Conservation (phyloP, 1,139 yeast genomes). For the Hemisphaericaspora xylofermentans region DNA sequence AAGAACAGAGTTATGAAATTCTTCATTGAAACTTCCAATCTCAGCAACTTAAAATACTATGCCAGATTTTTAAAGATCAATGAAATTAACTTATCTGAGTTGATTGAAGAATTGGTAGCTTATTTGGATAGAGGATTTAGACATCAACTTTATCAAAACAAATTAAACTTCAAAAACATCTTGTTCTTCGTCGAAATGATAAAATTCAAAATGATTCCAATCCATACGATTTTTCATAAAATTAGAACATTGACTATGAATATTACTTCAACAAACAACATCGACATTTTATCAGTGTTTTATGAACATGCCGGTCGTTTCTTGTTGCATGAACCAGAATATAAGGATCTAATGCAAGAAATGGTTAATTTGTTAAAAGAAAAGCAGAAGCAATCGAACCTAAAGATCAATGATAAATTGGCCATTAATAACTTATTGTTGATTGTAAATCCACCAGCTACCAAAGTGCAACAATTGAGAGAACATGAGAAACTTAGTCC, state of each 20-base stretch:
- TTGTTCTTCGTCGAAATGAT: conserved; percentile 72
- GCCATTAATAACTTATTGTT: conserved; percentile 61
- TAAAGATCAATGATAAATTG: conserved; percentile 56
- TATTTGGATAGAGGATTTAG: conserved; percentile 62
- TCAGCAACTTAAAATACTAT: conserved; percentile 48
- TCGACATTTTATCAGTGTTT: conserved; percentile 63
- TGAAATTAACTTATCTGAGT: conserved; percentile 45
- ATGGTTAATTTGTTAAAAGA: conserved; percentile 58
- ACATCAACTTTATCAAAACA: conserved; percentile 53
- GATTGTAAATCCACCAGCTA: conserved; percentile 59
- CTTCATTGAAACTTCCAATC: conserved; percentile 49
- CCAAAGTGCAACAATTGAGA: conserved; percentile 25
- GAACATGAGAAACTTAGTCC: conserved; percentile 26
- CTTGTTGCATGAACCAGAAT: conserved; percentile 61
- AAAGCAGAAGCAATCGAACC: conserved; percentile 48
- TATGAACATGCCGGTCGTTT: conserved; percentile 77
- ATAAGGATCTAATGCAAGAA: conserved; percentile 57
- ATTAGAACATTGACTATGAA: conserved; percentile 56
- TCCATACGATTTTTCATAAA: conserved; percentile 69
- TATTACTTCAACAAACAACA: conserved; percentile 53
- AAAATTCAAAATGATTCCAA: conserved; percentile 75
- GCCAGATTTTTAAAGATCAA: conserved; percentile 70
- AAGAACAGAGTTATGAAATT: conserved; percentile 58
- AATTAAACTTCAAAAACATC: conserved; percentile 55
- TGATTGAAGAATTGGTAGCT: conserved; percentile 56